Evolutionary conservation across 371 early-diverging fungal species (phyloP), one percentile per base, ranked within the genome.

Genomic region (Mortierella sp.): DNA sequence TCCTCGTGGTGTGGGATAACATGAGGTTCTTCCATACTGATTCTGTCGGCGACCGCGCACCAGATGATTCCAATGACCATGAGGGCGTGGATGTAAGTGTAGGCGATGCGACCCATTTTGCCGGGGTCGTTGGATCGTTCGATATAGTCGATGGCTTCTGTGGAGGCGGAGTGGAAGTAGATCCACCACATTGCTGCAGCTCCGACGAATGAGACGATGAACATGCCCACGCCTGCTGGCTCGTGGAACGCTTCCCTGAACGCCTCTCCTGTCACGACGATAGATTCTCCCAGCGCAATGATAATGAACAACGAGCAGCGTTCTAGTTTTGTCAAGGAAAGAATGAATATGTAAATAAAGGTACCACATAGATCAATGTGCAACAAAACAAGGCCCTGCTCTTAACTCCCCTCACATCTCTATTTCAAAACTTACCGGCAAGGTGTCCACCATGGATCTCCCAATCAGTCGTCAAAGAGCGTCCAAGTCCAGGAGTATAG

Each of bases 151-250:
- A 69, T 59, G 4, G 83, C 83, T 24, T 83, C 83, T 19, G 37
- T n/a, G 13, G 77, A 70, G 9, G 83, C 80, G 1, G 80, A 57
- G 50, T 83, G 83, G 69, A 83, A 83, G 74, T 83, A 83, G 70
- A 83, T 83, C 83, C 83, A 83, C 83, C 83, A 83, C 83, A 83
- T 83, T 8, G 83, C 51, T 8, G 75, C 72, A 3, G 83, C 77
- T 0, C 80, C 80, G 1, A 77, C 16, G 44, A 83, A 83, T 6
- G 83, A 67, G 26, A 83, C 59, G 28, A 83, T 67, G 43, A 83
- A 83, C 77, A 83, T 80, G 8, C 72, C 80, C 21, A 79, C 48
- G 31, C 77, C 83, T 31, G 75, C 77, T 21, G 83, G 57, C 5
- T 73, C 77, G 69, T 71, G 59, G 28, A 77, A 57, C 6, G 50